Base-by-base conservation (phyloP, 495 filamentous ascomycete genomes). In the Hypoxylon intermedium region DNA sequence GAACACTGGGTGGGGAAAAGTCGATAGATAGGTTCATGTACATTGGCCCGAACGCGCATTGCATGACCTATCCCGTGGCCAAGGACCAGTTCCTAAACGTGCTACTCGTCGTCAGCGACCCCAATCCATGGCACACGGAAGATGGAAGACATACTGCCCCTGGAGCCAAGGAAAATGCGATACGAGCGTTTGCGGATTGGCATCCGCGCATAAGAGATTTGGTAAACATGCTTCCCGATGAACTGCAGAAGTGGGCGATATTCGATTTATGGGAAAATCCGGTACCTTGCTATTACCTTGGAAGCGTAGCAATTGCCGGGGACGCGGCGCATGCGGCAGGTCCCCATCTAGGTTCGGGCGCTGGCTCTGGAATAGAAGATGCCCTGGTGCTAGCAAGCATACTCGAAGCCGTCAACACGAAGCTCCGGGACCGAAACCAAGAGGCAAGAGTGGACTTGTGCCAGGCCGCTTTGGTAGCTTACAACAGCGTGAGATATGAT, bases 281-380 rank as follows among this genome's bases (percentile, higher is more conserved):
- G 1, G 74, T 72, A 0, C 67, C 73, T 4, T 28, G 41, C 1
- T 86, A 82, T 51, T 18, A 58, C 15, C 42, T 42, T 1, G 80
- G 77, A 0, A 57, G 69, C 11, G 62, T 83, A 1, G 78, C 76
- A 33, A 38, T 85, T 18, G 79, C 81, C 0, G 82, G 82, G 0
- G 81, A 84, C 37, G 77, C 74, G 6, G 74, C 74, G 1, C 72
- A 74, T 13, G 72, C 77, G 6, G 56, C 68, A 4, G 71, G 72
- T 0, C 83, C 77, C 47, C 75, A 81, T 61, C 75, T 85, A 1
- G 84, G 84, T 0, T 77, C 83, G 1, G 84, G 84, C 0, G 84
- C 79, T 0, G 81, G 82, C 0, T 72, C 83, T 53, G 82, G 82
- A 0, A 72, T 85, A 26, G 83, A 87, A 60, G 83, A 85, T 62